Percentiles rank a stretch among this genome's conserved stretches.
Conservation (phyloP, 2,329 filamentous ascomycete genomes). For the Fusarium anthophilum region DNA sequence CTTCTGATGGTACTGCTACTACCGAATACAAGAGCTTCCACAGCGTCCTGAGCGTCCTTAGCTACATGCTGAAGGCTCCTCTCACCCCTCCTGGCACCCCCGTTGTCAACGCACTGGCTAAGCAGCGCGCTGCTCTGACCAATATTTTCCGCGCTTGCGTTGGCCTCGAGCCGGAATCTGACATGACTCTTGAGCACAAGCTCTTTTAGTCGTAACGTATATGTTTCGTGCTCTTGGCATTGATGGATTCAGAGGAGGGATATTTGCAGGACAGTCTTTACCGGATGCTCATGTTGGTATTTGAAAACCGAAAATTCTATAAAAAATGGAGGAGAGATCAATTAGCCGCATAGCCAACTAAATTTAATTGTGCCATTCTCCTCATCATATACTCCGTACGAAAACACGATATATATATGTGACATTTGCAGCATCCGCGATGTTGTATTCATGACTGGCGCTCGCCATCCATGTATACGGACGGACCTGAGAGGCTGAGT, state of each 20-base stretch:
- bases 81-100: slow-evolving; percentile 94
- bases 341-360: slow-evolving; percentile 20
- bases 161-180: slow-evolving; percentile 94
- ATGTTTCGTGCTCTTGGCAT: neutral
- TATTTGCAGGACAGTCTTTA: slow-evolving; percentile 27
- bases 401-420: neutral
- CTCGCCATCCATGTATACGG: neutral
- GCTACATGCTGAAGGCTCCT: slow-evolving; percentile 99
- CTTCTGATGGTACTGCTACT: slow-evolving; percentile 59
- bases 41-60: slow-evolving; percentile 94
- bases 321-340: slow-evolving; percentile 32
- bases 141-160: slow-evolving; percentile 99
- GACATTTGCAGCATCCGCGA: neutral
- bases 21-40: slow-evolving; percentile 92
- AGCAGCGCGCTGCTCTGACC: slow-evolving; percentile 92
- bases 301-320: neutral
- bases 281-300: slow-evolving; percentile 4
- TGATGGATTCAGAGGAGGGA: neutral
- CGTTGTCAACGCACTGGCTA: slow-evolving; percentile 93
- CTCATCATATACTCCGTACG: slow-evolving; percentile 1
- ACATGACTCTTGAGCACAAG: slow-evolving; percentile 99
- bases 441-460: neutral
- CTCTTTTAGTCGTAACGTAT: slow-evolving; percentile 69
- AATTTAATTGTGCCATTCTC: slow-evolving; percentile 39
- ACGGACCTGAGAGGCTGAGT: neutral